phyloP scores from a whole-genome alignment of 805 yeast genomes.

The Sugiyamaella chiloensis region DNA sequence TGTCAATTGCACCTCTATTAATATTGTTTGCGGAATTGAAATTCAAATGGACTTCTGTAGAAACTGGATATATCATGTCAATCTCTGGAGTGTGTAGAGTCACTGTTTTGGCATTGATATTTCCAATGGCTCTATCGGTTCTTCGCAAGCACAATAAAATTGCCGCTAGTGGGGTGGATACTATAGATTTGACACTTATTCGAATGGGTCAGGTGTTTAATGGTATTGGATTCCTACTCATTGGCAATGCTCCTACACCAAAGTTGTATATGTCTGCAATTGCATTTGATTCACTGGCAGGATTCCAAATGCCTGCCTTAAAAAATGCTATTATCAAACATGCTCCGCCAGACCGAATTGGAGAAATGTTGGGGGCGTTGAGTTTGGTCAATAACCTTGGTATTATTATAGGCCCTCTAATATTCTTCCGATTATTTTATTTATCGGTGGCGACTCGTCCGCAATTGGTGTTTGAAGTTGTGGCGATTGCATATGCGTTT shows the following conservation, averaged over 20 bases:
- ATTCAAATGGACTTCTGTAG: slow-evolving; percentile 33
- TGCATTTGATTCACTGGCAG: slow-evolving; percentile 22
- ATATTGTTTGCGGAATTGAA: slow-evolving; percentile 28
- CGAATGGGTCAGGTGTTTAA: slow-evolving; percentile 21
- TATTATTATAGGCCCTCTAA: slow-evolving; percentile 21
- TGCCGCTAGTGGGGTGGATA: slow-evolving; percentile 18
- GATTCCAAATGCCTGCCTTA: slow-evolving; percentile 23
- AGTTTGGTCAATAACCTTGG: slow-evolving; percentile 22
- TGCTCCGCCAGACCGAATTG: slow-evolving; percentile 23
- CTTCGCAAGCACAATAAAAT: slow-evolving; percentile 12
- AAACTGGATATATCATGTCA: slow-evolving; percentile 33
- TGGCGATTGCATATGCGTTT: slow-evolving; percentile 13
- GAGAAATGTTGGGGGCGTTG: slow-evolving; percentile 28
- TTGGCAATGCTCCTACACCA: slow-evolving; percentile 25
- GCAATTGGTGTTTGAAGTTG: slow-evolving; percentile 21
- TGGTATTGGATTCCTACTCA: slow-evolving; percentile 17
- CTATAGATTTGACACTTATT: slow-evolving; percentile 21
- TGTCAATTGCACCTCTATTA: slow-evolving; percentile 23
- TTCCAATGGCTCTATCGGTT: slow-evolving; percentile 23
- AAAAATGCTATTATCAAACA: slow-evolving; percentile 27
- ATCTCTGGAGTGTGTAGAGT: slow-evolving; percentile 27
- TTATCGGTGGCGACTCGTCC: slow-evolving; percentile 22
- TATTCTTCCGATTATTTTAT: slow-evolving; percentile 19
- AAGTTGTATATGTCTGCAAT: slow-evolving; percentile 13
- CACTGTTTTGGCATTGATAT: slow-evolving; percentile 23